phyloP scores from a whole-genome alignment of 495 filamentous ascomycete genomes.

The Pyronema domesticum region DNA sequence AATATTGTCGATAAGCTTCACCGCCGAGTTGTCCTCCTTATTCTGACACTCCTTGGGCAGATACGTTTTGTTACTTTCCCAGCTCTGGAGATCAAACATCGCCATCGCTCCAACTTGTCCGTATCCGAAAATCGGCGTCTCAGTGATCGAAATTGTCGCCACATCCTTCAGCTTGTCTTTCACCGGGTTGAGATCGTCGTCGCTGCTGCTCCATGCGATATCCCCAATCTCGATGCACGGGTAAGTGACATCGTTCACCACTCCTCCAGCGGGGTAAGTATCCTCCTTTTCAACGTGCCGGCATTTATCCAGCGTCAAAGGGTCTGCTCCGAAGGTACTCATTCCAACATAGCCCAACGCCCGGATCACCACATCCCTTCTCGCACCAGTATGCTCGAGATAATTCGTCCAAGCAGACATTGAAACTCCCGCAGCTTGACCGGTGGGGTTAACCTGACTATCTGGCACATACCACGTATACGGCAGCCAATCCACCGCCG shows the following conservation, averaged over 20 bases:
- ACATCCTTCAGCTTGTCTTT: background rate
- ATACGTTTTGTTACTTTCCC: background rate
- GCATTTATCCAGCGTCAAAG: background rate
- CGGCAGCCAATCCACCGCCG: background rate
- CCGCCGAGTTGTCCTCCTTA: background rate
- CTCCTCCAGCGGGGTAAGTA: background rate
- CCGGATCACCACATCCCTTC: background rate
- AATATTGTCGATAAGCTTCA: too few relatives aligned
- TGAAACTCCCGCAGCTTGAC: background rate
- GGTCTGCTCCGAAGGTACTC: background rate
- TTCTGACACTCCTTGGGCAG: background rate
- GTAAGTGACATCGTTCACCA: background rate
- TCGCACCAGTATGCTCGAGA: background rate
- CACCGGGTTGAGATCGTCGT: background rate
- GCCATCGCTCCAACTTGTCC: background rate
- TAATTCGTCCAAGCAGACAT: background rate
- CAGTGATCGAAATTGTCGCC: background rate
- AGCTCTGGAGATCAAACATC: background rate
- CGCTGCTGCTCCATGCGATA: background rate
- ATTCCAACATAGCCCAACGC: background rate
- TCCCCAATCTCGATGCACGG: background rate
- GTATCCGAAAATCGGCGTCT: background rate
- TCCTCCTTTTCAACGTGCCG: background rate
- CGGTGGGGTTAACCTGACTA: background rate
- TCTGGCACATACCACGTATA: background rate